Base-by-base conservation (phyloP, 768 basidiomycete genomes). In the Amanita jacksonii region DNA sequence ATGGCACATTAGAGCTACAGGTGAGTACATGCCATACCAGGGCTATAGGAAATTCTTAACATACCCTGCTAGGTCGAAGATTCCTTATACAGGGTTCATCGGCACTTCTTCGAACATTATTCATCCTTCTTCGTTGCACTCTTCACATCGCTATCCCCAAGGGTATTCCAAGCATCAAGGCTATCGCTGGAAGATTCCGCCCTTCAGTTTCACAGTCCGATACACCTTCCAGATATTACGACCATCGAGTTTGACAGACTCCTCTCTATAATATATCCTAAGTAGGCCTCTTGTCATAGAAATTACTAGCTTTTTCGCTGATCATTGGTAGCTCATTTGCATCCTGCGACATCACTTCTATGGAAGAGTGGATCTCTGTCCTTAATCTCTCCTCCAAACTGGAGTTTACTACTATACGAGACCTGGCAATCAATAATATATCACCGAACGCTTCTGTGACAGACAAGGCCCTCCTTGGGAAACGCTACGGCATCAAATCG, bases 151-250 rank as follows among this genome's bases (percentile, higher is more conserved):
- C 25, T 42, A 16, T 41, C 20, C 42, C 19, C 27, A 16, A 46
- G 23, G 5, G 25, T 16, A 19, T 24, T 30, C 5, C 16, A 19
- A 18, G 13, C 32, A 8, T 16, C 32, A 19, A n/a, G n/a, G n/a
- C n/a, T 23, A 10, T 33, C 42, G 16, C 32, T 35, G 18, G 3
- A 4, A 12, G 32, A 23, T 43, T 43, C 30, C 10, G 18, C 22
- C 6, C 13, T 37, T 18, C 43, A 33, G 4, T 19, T 33, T 6
- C 34, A n/a, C 23, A 20, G 25, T 15, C 57, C 54, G 7, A 46
- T 59, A 8, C 47, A 52, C 42, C 35, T 62, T n/a, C 45, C 52
- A 3, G 57, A 73, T 36, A 68, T 69, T 8, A 67, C 70, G 67
- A 54, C 49, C 23, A 40, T 49, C 12, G 62, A 62, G 31, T 62